Evolutionary conservation across 1,284 basidiomycete genomes (phyloP), one percentile per base, ranked within the genome.

Genomic region (Ceratobasidium sp.): DNA sequence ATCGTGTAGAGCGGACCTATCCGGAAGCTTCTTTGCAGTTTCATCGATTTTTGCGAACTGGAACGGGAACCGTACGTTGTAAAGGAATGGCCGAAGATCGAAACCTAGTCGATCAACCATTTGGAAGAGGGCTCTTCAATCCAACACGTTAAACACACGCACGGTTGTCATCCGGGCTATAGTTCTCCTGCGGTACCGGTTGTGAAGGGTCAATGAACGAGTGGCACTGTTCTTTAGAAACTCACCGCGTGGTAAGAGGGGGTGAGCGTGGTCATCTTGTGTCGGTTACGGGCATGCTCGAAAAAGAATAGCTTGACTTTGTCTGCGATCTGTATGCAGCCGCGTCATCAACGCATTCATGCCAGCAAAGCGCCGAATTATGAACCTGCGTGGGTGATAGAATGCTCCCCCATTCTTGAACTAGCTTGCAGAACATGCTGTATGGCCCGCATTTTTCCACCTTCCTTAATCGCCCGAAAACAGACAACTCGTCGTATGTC

Each of bases 191-290:
- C 65, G 73, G 64, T 22, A 46, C 27, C 53, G 48, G 58, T 59
- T 62, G 72, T 41, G 46, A 63, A 76, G 63, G 48, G 74, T 76
- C 62, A 71, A 43, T 27, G 53, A 39, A 9, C 27, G 34, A 27
- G 31, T n/a, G 13, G 37, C 14, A 41, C 53, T 46, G 72, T 64
- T 74, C 72, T 24, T 63, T 24, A 76, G 49, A 72, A 69, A 83
- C 91, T 79, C 78, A 91, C 96, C 77, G 98, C 96, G 82, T 99
- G 98, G 79, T 99, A 98, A 2, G 94, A 89, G 0, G 97, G 98
- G 0, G 98, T 99, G 76, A 99, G 81, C 0, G 96, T 99, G 9
- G 98, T 99, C 97, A 99, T 99, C 88, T 99, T 99, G 84, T 99
- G 97, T 69, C 98, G 85, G 82, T 99, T 99, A 75, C 96, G 87